phyloP scores from a whole-genome alignment of 257 asterid genomes.

The Solanum sitiens region DNA sequence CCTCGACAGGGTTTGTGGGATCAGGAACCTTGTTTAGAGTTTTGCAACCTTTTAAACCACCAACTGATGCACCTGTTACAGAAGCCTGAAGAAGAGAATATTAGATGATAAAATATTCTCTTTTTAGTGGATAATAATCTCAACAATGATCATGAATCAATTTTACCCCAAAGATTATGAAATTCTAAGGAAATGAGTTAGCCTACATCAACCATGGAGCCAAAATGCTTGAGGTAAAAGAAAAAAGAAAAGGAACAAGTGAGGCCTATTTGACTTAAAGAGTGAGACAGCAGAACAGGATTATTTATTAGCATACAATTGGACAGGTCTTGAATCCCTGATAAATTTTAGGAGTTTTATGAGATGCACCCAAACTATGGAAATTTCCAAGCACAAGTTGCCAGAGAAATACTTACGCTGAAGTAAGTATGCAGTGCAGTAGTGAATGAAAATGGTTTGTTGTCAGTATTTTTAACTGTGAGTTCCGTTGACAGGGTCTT shows the following conservation, averaged over 20 bases:
- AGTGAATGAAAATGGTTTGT: slow-evolving; percentile 73
- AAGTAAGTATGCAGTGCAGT: slow-evolving; percentile 94
- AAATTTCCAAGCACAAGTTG: neutral
- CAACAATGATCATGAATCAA: neutral
- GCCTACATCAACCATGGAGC: neutral
- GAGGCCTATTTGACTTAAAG: neutral
- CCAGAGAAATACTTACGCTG: slow-evolving; percentile 35
- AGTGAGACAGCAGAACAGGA: neutral
- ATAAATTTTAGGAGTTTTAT: neutral
- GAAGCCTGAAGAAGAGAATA: slow-evolving; percentile 55
- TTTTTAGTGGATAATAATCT: neutral
- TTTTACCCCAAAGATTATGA: neutral
- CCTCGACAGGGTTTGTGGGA: slow-evolving; percentile 79
- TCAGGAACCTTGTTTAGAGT: slow-evolving; percentile 93
- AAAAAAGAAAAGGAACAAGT: too few species aligned
- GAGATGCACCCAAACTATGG: neutral
- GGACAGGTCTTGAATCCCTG: neutral
- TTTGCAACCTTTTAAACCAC: slow-evolving; percentile 78
- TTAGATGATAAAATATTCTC: neutral
- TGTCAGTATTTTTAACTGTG: slow-evolving; percentile 65
- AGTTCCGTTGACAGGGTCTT: slow-evolving; percentile 76
- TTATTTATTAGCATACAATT: neutral
- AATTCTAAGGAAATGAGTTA: neutral
- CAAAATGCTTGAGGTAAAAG: neutral
- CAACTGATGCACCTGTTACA: slow-evolving; percentile 66